Base-by-base conservation (phyloP, 768 basidiomycete genomes). In the Lentinula boryana region DNA sequence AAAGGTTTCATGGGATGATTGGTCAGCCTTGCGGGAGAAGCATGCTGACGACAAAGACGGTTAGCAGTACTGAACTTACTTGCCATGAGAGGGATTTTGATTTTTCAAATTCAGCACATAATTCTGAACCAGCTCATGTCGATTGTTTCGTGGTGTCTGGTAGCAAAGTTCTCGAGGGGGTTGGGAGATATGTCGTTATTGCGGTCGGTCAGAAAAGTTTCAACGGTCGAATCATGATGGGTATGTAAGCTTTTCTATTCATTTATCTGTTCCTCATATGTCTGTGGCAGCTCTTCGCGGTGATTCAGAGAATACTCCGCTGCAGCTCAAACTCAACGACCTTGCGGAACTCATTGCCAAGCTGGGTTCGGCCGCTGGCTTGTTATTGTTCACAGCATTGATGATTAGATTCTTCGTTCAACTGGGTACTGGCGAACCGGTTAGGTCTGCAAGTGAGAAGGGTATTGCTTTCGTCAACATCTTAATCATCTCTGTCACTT, bases 161-260 rank as follows among this genome's bases (percentile, higher is more conserved):
- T 15, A 86, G 85, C 70, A 98, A 96, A 73, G 92, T 99, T 43
- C 75, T 94, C 21, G 97, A 98, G 74, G 97, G 97, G 46, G 89
- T 96, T 49, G 97, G 97, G 31, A 81, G 78, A 61, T 99, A 98
- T 68, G 87, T 99, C 53, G 86, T 98, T 55, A 89, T 97, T 55
- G 87, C 93, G 2, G 93, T 98, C 53, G 97, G 97, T 10, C 85
- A 84, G 12, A 91, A 88, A 75, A 93, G 89, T 65, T 98, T 98
- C 75, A 94, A 98, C 70, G 97, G 97, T 43, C 84, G 94, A 49
- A 95, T 98, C 68, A 94, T 98, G 92, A 96, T 96, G 88, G 90
- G 94, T 96, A 68, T 38, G 88, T 75, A 16, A 4, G 41, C 51
- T 32, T 49, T 60, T 51, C 6, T 53, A 31, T 61, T 15, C 16